Conservation (phyloP, 306 rosid genomes). For the Begonia peltatifolia region DNA sequence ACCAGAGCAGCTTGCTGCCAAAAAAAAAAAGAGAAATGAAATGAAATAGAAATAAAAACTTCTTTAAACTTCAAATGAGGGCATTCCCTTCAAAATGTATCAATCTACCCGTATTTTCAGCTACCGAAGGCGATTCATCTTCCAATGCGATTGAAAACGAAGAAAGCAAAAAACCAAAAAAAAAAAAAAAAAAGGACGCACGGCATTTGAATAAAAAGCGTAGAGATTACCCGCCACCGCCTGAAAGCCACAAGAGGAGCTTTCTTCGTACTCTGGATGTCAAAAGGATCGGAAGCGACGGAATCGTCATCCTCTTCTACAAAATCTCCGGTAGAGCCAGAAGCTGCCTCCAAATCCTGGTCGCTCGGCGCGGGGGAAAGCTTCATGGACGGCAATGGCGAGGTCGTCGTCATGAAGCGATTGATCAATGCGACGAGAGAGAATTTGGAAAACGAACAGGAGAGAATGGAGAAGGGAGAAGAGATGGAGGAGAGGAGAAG, state of each 20-base stretch:
- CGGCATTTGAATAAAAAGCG: not conserved
- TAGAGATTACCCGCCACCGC: constrained; percentile 57
- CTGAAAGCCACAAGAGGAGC: constrained; percentile 51
- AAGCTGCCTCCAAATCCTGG: constrained; percentile 17
- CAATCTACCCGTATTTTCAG: no score
- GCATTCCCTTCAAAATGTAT: not conserved
- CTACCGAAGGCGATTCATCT: no score
- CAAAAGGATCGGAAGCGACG: constrained; percentile 43
- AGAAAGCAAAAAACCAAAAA: not conserved
- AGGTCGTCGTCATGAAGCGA: no score
- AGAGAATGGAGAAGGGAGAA: not conserved
- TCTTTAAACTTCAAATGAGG: not conserved
- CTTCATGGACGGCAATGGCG: no score
- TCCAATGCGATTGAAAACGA: not conserved
- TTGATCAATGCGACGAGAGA: no score
- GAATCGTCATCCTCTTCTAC: constrained; percentile 9
- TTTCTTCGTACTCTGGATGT: constrained; percentile 59
- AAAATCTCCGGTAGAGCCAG: not conserved
- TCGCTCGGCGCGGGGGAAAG: not conserved
- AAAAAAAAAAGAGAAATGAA: constrained; percentile 5
- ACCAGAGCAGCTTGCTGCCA: constrained; percentile 84
- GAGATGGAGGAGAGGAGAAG: no score
- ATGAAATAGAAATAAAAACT: not conserved
- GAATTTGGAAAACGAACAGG: not conserved
- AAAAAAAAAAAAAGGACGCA: not conserved